Evolutionary conservation across 2,329 filamentous ascomycete species (phyloP).

Genomic region (Diplodia mutila): DNA sequence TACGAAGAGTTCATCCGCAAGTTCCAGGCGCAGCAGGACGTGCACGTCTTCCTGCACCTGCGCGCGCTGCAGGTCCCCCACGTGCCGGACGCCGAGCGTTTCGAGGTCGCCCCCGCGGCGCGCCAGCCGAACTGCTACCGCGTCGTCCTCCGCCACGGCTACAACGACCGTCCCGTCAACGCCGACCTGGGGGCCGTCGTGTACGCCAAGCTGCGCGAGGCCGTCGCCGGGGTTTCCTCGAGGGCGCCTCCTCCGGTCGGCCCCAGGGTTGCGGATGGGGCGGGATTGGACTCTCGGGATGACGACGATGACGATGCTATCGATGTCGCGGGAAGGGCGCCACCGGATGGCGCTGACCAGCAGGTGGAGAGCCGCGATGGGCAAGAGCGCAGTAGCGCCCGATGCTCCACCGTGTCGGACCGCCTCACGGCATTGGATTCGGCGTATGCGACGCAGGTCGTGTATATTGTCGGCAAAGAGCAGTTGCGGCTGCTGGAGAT

Average conservation of each 20-base stretch:
- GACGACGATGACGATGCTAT: background rate
- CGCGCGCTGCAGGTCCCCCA: constrained; percentile 62
- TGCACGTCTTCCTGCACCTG: constrained; percentile 76
- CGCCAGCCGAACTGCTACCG: constrained; percentile 67
- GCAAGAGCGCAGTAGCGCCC: background rate
- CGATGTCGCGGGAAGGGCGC: background rate
- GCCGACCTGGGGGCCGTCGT: constrained; percentile 65
- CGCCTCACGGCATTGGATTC: constrained; percentile 43
- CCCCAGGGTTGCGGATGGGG: background rate
- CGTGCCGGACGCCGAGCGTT: constrained; percentile 49
- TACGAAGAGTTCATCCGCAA: constrained; percentile 76
- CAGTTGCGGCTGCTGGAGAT: constrained; percentile 52
- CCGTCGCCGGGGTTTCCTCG: too few relatives aligned
- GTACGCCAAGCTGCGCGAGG: constrained; percentile 59
- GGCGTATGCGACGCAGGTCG: constrained; percentile 51
- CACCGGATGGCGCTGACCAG: too few relatives aligned
- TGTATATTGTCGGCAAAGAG: constrained; percentile 64
- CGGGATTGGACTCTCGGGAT: too few relatives aligned
- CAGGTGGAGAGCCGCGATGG: background rate
- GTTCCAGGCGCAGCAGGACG: constrained; percentile 67
- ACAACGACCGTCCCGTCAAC: constrained; percentile 71
- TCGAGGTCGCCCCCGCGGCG: constrained; percentile 47
- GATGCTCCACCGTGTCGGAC: constrained; percentile 13
- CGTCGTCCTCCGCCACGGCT: constrained; percentile 71
- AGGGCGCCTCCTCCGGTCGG: too few relatives aligned